Conservation (phyloP, 257 asterid species). For the Capsicum baccatum region DNA sequence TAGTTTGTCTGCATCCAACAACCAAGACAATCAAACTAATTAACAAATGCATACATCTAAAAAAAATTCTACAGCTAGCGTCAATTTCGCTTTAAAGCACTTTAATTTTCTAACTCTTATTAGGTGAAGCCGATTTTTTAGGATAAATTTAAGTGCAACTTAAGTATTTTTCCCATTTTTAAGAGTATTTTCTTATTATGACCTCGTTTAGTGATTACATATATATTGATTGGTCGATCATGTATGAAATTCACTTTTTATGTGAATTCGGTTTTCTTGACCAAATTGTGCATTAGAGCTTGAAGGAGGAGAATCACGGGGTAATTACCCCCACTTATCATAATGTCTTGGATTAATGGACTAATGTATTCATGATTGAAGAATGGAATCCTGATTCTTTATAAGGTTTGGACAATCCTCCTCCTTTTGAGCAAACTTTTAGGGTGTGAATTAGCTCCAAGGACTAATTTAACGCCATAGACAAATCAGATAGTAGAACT, state of each 20-base stretch:
- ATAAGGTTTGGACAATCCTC: too few relatives aligned
- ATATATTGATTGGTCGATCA: neutral
- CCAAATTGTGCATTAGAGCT: neutral
- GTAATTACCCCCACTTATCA: neutral
- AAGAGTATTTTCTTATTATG: neutral
- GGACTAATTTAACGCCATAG: too few relatives aligned
- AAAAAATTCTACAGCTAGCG: neutral
- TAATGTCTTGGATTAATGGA: neutral
- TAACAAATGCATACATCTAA: neutral
- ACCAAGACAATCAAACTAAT: neutral
- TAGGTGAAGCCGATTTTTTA: too few relatives aligned
- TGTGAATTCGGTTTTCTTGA: neutral
- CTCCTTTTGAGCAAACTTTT: too few relatives aligned
- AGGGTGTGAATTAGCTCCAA: too few relatives aligned
- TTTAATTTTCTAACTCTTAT: too few relatives aligned
- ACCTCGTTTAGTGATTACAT: neutral
- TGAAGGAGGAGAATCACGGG: neutral
- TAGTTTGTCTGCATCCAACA: neutral
- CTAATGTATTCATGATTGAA: neutral
- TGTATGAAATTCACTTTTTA: neutral
- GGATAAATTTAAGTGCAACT: neutral
- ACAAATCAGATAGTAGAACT: too few relatives aligned
- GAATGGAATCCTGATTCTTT: too few relatives aligned
- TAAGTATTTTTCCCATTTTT: neutral
- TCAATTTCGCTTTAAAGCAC: neutral